Evolutionary conservation across 805 yeast species (phyloP).

Genomic region (Wickerhamiella lipophila): DNA sequence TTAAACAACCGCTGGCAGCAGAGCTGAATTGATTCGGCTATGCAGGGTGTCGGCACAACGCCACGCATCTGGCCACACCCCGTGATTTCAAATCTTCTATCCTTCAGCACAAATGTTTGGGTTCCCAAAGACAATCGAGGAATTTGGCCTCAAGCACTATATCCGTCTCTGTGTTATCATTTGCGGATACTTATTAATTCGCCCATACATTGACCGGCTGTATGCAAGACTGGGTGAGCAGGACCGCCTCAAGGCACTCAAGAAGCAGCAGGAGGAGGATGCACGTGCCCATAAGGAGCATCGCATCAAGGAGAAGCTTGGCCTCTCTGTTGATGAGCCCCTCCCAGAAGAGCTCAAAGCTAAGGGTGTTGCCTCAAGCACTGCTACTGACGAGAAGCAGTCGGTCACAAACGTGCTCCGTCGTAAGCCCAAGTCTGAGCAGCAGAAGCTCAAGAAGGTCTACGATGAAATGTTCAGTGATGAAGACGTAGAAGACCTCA

Average conservation of each 20-base stretch:
- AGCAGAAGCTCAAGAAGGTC: constrained; percentile 14
- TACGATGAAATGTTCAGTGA: constrained; percentile 25
- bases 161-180: constrained; percentile 25
- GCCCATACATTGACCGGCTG: constrained; percentile 25
- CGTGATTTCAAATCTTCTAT: background rate
- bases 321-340: constrained; percentile 12
- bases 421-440: constrained; percentile 14
- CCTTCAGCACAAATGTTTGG: constrained; percentile 22
- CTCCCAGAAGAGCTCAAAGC: constrained; percentile 10
- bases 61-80: background rate
- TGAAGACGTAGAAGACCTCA: constrained; percentile 27
- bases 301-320: constrained; percentile 22
- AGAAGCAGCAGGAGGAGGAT: constrained; percentile 21
- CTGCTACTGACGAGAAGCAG: constrained; percentile 12
- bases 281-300: constrained; percentile 21
- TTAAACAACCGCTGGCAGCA: background rate
- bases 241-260: constrained; percentile 19
- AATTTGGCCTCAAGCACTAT: constrained; percentile 24
- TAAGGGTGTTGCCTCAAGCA: background rate
- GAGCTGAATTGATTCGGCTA: background rate
- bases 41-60: background rate
- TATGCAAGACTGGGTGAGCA: constrained; percentile 23
- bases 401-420: constrained; percentile 14
- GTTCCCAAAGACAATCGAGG: constrained; percentile 23
- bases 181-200: constrained; percentile 23